A percentile compares a stretch with the other conserved stretches of the same genome.
These are phyloP conservation scores for Termitomyces sp. DNA, from an alignment of 768 basidiomycete species.

Conservation along the genomic window DNA sequence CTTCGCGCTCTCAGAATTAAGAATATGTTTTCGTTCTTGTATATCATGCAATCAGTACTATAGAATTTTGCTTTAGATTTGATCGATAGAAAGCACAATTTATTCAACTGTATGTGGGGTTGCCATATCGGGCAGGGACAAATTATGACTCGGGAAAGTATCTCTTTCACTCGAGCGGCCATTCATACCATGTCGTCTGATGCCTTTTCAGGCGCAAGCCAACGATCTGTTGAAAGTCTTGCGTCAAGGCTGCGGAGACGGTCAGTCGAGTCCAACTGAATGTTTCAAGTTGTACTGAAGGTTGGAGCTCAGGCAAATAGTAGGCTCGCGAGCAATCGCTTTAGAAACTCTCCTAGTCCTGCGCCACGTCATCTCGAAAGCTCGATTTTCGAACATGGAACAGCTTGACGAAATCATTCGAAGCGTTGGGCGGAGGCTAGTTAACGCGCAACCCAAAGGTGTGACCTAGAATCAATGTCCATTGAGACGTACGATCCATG, in stretches of 20 bases:
- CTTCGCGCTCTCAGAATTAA: slow-evolving; percentile 25
- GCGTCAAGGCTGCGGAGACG: slow-evolving; percentile 67
- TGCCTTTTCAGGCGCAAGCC: slow-evolving; percentile 29
- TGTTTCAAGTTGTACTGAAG: not conserved
- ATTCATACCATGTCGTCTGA: slow-evolving; percentile 35
- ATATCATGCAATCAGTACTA: not conserved
- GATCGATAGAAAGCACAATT: not conserved
- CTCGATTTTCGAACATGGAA: slow-evolving; percentile 81
- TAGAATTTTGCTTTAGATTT: not conserved
- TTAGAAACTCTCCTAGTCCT: slow-evolving; percentile 86
- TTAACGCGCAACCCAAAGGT: slow-evolving; percentile 97
- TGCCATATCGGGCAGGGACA: slow-evolving; percentile 9
- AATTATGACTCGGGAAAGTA: slow-evolving; percentile 3
- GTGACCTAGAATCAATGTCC: slow-evolving; percentile 21
- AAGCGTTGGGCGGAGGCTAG: slow-evolving; percentile 69
- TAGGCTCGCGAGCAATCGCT: slow-evolving; percentile 86
- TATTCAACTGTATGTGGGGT: not conserved
- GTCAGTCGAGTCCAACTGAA: slow-evolving; percentile 34
- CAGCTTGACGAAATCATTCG: slow-evolving; percentile 79
- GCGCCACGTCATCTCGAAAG: slow-evolving; percentile 83
- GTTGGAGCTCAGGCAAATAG: slow-evolving; percentile 63
- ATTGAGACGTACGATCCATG: not conserved
- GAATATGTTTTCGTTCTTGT: not conserved
- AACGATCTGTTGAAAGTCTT: slow-evolving; percentile 61
- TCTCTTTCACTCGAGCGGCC: not conserved